Conservation (phyloP, 2,329 filamentous ascomycete species). For the Stagonosporopsis rhizophila region DNA sequence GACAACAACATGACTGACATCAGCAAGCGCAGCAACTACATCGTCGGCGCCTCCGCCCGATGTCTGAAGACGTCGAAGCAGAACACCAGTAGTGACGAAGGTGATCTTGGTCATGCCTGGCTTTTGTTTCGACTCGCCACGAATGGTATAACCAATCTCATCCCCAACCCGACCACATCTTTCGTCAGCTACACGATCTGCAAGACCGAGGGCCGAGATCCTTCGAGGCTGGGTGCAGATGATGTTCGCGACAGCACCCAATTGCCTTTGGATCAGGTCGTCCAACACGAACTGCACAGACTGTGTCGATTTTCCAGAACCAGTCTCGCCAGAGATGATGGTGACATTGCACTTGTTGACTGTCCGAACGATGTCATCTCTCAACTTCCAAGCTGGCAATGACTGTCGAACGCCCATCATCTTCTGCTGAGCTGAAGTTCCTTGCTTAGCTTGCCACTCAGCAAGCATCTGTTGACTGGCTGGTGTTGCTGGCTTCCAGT, state of each 20-base stretch:
- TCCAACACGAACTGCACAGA: slow-evolving; percentile 96
- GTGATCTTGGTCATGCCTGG: slow-evolving; percentile 81
- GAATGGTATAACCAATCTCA: slow-evolving; percentile 90
- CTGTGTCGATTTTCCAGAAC: slow-evolving; percentile 95
- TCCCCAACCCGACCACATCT: slow-evolving; percentile 81
- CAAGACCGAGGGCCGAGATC: slow-evolving; percentile 92
- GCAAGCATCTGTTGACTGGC: slow-evolving; percentile 65
- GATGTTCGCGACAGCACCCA: slow-evolving; percentile 84
- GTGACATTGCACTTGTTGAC: slow-evolving; percentile 84
- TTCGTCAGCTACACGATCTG: slow-evolving; percentile 93
- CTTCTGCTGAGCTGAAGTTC: slow-evolving; percentile 68
- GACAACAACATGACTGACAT: slow-evolving; percentile 93
- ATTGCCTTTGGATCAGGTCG: slow-evolving; percentile 77
- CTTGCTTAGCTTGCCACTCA: slow-evolving; percentile 74
- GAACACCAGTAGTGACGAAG: slow-evolving; percentile 93
- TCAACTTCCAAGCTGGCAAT: slow-evolving; percentile 87
- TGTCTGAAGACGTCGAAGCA: slow-evolving; percentile 88
- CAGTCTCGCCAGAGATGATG: slow-evolving; percentile 96
- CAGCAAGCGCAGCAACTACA: slow-evolving; percentile 79
- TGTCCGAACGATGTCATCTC: slow-evolving; percentile 76
- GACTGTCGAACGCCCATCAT: slow-evolving; percentile 77
- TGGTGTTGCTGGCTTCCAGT: slow-evolving; percentile 66
- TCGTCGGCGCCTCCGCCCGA: slow-evolving; percentile 82
- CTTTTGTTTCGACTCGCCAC: slow-evolving; percentile 83
- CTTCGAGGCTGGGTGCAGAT: slow-evolving; percentile 94